Conservation (phyloP, 192 early-diverging fungal species). For the Obelidium mucronatum region DNA sequence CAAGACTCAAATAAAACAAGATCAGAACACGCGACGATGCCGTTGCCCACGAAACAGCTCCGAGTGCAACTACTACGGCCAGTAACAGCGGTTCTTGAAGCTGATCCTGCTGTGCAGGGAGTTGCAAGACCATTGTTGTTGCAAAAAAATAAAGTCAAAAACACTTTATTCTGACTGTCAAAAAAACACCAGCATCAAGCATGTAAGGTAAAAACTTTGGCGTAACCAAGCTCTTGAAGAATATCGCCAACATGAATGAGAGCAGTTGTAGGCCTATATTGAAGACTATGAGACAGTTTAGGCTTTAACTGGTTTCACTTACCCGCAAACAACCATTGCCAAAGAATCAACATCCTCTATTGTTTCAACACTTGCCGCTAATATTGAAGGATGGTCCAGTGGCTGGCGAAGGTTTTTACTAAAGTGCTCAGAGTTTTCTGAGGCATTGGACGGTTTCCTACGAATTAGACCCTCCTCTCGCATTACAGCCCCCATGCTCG, state of each 20-base stretch:
- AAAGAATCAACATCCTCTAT: constrained; percentile 8
- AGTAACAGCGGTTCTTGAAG: too few relatives aligned
- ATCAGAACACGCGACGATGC: too few relatives aligned
- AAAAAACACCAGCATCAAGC: neutral
- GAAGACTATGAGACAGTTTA: neutral
- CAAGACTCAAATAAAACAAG: too few relatives aligned
- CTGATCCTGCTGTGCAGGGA: too few relatives aligned
- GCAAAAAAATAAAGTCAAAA: too few relatives aligned
- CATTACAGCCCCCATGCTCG: neutral
- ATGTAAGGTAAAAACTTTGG: constrained; percentile 14
- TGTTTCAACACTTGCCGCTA: neutral
- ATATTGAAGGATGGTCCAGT: neutral
- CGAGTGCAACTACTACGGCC: too few relatives aligned
- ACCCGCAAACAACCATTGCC: constrained; percentile 40
- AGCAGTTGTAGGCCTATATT: constrained; percentile 18
- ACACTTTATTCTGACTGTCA: neutral
- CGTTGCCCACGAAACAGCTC: too few relatives aligned
- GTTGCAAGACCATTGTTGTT: too few relatives aligned
- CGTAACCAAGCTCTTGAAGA: constrained; percentile 22
- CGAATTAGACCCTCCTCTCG: constrained; percentile 7
- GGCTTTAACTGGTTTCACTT: neutral
- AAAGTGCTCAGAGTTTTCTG: neutral
- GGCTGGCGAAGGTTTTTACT: neutral
- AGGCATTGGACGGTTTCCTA: too few relatives aligned
- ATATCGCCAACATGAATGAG: constrained; percentile 20